Percentiles rank a stretch among this genome's conserved stretches.
Conservation (phyloP, 352 stramenopile genomes). For the Phytopythium delawarense region DNA sequence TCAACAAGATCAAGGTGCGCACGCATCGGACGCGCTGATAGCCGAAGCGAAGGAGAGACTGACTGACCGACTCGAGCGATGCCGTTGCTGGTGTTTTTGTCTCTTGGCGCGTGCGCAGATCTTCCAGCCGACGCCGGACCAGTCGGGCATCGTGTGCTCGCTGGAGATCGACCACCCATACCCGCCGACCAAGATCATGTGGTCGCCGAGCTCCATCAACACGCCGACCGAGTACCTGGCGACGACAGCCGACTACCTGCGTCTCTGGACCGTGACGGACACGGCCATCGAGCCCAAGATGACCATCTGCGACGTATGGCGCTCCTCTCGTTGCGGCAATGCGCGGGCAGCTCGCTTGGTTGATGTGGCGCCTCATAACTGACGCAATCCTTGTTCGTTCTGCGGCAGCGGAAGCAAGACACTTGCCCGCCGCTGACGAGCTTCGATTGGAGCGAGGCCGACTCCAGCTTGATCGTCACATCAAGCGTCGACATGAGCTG, state of each 20-base stretch:
- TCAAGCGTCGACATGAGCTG: conserved; percentile 97
- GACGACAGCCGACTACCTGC: conserved; percentile 81
- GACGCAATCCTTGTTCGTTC: background rate
- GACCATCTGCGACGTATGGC: conserved; percentile 62
- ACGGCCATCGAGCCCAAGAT: conserved; percentile 71
- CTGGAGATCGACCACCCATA: conserved; percentile 85
- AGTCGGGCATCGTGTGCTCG: conserved; percentile 51
- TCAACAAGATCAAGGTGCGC: conserved; percentile 84
- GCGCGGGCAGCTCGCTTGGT: background rate
- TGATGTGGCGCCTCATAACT: background rate
- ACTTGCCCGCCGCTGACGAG: conserved; percentile 97
- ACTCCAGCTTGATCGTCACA: conserved; percentile 95
- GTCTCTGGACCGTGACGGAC: conserved; percentile 72
- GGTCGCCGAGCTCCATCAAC: conserved; percentile 54
- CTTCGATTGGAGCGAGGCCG: conserved; percentile 98
- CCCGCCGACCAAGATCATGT: conserved; percentile 86
- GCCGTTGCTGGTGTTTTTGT: background rate
- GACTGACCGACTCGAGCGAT: background rate
- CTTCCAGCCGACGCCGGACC: conserved; percentile 47
- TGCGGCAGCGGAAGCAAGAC: conserved; percentile 48
- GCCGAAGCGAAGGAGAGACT: background rate
- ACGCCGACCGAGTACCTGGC: conserved; percentile 66
- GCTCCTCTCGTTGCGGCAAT: background rate
- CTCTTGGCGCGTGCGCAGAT: conserved; percentile 31
- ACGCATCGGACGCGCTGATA: too few species aligned